A percentile compares a stretch with the other conserved stretches of the same genome.
These are phyloP conservation scores for Hyaloscypha hepaticicola DNA, from an alignment of 495 filamentous ascomycete genomes.

Conservation along the genomic window DNA sequence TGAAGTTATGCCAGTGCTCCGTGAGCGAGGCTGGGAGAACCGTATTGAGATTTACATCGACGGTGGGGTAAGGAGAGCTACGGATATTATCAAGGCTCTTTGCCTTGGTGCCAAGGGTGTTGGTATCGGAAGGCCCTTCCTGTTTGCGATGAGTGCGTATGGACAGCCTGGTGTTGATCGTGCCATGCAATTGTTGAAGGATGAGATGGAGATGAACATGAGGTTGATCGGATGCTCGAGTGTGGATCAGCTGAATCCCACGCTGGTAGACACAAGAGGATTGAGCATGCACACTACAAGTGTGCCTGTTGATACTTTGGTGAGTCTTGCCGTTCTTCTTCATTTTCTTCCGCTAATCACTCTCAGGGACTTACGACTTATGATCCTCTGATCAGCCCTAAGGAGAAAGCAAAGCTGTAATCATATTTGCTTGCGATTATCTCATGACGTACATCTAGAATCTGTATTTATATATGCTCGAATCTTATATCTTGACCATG, in stretches of 20 bases:
- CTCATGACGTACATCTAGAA: slow-evolving; percentile 1
- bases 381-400: slow-evolving; percentile 62
- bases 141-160: slow-evolving; percentile 95
- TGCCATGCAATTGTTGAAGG: slow-evolving; percentile 92
- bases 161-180: slow-evolving; percentile 83
- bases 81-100: slow-evolving; percentile 94
- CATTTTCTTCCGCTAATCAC: slow-evolving; percentile 3
- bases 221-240: slow-evolving; percentile 77
- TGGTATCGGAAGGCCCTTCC: slow-evolving; percentile 90
- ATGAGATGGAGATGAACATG: slow-evolving; percentile 99
- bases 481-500: not conserved
- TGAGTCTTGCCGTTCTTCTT: slow-evolving; percentile 20
- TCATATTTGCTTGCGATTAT: not conserved
- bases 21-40: slow-evolving; percentile 76
- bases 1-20: slow-evolving; percentile 93
- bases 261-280: slow-evolving; percentile 73
- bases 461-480: slow-evolving; percentile 4
- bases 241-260: slow-evolving; percentile 75
- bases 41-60: slow-evolving; percentile 90
- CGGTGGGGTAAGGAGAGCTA: slow-evolving; percentile 84
- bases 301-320: slow-evolving; percentile 68
- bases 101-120: slow-evolving; percentile 92
- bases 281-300: slow-evolving; percentile 66
- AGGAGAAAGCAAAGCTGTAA: slow-evolving; percentile 58
- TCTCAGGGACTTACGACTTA: slow-evolving; percentile 49